phyloP scores from a whole-genome alignment of 768 basidiomycete species.

The Xanthoconium purpureum region DNA sequence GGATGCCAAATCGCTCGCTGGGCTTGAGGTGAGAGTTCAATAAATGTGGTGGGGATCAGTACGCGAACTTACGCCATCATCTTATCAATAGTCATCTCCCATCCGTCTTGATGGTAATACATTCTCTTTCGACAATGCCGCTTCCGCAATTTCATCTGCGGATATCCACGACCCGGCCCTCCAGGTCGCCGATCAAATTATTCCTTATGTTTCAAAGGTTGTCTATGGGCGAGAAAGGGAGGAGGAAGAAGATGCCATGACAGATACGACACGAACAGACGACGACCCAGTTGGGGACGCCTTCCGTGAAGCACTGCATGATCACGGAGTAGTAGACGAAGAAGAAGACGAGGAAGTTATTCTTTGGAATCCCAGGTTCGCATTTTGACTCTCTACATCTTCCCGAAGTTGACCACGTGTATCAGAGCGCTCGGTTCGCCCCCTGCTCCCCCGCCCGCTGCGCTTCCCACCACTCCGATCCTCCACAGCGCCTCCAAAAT shows the following conservation, averaged over 20 bases:
- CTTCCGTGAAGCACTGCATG: constrained; percentile 49
- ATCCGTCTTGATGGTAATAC: constrained; percentile 21
- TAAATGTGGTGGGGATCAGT: constrained; percentile 3
- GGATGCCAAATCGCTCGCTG: constrained; percentile 62
- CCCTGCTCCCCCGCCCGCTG: constrained; percentile 1
- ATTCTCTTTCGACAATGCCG: constrained; percentile 17
- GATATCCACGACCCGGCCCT: background rate
- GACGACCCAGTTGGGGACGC: constrained; percentile 71
- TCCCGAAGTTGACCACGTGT: constrained; percentile 1
- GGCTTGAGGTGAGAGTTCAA: constrained; percentile 49
- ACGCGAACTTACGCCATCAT: constrained; percentile 12
- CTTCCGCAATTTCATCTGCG: constrained; percentile 6
- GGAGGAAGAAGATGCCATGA: constrained; percentile 60
- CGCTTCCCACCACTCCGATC: constrained; percentile 24
- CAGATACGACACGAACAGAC: constrained; percentile 69
- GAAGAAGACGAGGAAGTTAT: constrained; percentile 68
- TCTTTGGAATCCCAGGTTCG: constrained; percentile 69
- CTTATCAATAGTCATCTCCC: constrained; percentile 25
- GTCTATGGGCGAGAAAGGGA: constrained; percentile 13
- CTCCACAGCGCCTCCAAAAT: background rate
- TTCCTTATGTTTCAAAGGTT: constrained; percentile 4
- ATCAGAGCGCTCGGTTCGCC: constrained; percentile 22
- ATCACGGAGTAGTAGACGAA: constrained; percentile 34
- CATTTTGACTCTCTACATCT: background rate
- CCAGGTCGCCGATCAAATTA: constrained; percentile 15